Conservation (phyloP, 768 basidiomycete species). For the Serpula lacrymans region DNA sequence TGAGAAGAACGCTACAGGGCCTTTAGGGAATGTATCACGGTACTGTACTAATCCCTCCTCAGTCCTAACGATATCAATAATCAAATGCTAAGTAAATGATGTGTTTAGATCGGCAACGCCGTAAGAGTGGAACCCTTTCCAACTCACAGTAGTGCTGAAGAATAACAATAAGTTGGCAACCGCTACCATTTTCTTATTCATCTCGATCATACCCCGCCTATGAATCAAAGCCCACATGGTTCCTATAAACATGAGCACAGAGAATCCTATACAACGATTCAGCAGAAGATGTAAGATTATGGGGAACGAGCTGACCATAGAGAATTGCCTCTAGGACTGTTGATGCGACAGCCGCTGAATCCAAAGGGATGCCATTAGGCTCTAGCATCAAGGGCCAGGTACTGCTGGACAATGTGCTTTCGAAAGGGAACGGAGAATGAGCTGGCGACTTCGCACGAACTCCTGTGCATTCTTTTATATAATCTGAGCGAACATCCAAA, state of each 20-base stretch:
- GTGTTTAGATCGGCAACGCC: neutral
- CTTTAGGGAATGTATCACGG: conserved; percentile 16
- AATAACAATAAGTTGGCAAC: conserved; percentile 24
- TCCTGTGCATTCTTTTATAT: too few relatives aligned
- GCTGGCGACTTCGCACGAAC: too few relatives aligned
- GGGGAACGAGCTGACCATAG: conserved; percentile 11
- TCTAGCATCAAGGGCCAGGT: too few relatives aligned
- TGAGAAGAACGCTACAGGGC: conserved; percentile 22
- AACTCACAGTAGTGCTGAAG: conserved; percentile 27
- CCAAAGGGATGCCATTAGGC: conserved; percentile 5
- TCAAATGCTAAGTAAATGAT: conserved; percentile 12
- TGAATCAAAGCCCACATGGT: conserved; percentile 23
- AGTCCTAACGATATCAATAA: conserved; percentile 16
- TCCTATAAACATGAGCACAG: conserved; percentile 31
- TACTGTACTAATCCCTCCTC: conserved; percentile 18
- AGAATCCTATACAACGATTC: conserved; percentile 24
- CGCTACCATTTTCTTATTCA: conserved; percentile 19
- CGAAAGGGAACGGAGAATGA: too few relatives aligned
- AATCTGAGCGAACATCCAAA: too few relatives aligned
- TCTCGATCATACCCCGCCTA: neutral
- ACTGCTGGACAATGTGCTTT: too few relatives aligned
- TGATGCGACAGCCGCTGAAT: conserved; percentile 14
- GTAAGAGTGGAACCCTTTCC: neutral
- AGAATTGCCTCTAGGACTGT: conserved; percentile 15
- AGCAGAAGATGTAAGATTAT: neutral